Evolutionary conservation across 495 filamentous ascomycete genomes (phyloP), one percentile per base, ranked within the genome.

Genomic region (Penicillium nucicola): DNA sequence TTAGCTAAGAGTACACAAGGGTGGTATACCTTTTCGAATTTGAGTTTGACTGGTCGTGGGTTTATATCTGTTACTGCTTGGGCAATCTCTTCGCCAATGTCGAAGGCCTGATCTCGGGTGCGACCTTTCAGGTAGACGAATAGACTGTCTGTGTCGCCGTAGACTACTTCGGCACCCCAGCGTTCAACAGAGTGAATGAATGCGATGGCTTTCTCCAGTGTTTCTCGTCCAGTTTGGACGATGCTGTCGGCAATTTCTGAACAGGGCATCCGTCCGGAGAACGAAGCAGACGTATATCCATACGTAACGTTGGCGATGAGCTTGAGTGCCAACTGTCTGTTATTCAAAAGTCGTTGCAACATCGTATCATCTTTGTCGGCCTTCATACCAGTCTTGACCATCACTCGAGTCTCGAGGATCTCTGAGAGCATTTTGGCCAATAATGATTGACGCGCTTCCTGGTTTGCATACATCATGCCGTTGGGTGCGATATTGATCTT

Each of bases 381-480:
- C 66, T 97, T 96, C 95, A 97, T 97, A 18, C 93, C 93, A 48
- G 82, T 86, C 72, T 98, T 98, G 39, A 98, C 90, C 93, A 98
- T 98, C 18, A 98, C 87, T 40, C 93, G 84, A 17, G 93, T 97
- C 66, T 97, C 95, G 17, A 98, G 78, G 36, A 98, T 95, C 69
- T 98, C 93, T 12, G 86, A 84, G 53, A 98, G 74, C 93, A 98
- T 98, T 68, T 95, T 96, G 5, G 93, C 95, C 2, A 98, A 76
- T 8, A 98, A 79, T 0, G 90, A 95, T 65, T 90, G 95, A 12
- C 93, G 83, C 56, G 96, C 84, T 56, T 86, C 81, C 2, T 86
- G 79, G 52, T 93, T 96, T 48, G 84, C 84, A 62, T 93, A 98
- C 79, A 97, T 92, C 70, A 97, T 91, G 13, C 95, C 95, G 64